Base-by-base conservation (phyloP, 2,329 filamentous ascomycete species). In the Venturia carpophila region DNA sequence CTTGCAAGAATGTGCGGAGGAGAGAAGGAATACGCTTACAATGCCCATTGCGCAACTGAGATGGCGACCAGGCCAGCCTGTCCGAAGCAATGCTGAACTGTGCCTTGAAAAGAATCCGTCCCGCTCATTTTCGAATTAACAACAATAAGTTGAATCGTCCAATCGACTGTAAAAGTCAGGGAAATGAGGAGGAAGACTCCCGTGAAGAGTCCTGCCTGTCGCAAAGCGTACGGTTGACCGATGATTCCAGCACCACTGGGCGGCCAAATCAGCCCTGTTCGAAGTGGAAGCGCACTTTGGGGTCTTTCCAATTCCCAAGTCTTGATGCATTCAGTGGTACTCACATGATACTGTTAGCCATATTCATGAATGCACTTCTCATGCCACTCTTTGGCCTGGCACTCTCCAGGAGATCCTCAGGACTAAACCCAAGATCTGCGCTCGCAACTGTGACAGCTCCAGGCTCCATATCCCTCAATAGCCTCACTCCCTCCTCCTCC, bases 41-140 rank as follows among this genome's bases (percentile, higher is more conserved):
- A 99, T 37, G 91, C 88, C 93, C 93, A 99, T 79, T 99, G 94
- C 62, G 94, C 94, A 67, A 97, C 71, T 62, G 85, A 88, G 63
- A 99, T 97, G 66, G 94, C 93, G 69, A 99, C 85, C 65, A 99
- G 81, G 0, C 94, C 94, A 21, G 88, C 83, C 71, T 86, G 87
- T 6, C 94, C 94, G 78, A 96, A 99, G 79, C 94, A 99, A 76
- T 93, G 87, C 77, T 97, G 88, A 73, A 99, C 92, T 0, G 94
- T 99, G 47, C 91, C 90, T 78, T 99, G 94, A 74, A 97, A 99
- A 65, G 90, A 95, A 75, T 91, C 89, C 65, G 92, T 89, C 56
- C 94, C 94, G 76, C 91, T 96, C 69, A 99, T 82, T 80, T 99
- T 99, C 75, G 90, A 95, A 78, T 99, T 99, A 76, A 97, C 87